Percentiles rank a stretch among this genome's conserved stretches.
Evolutionary conservation across 2,329 filamentous ascomycete species (phyloP).

Genomic region (Ascosphaera apis): DNA sequence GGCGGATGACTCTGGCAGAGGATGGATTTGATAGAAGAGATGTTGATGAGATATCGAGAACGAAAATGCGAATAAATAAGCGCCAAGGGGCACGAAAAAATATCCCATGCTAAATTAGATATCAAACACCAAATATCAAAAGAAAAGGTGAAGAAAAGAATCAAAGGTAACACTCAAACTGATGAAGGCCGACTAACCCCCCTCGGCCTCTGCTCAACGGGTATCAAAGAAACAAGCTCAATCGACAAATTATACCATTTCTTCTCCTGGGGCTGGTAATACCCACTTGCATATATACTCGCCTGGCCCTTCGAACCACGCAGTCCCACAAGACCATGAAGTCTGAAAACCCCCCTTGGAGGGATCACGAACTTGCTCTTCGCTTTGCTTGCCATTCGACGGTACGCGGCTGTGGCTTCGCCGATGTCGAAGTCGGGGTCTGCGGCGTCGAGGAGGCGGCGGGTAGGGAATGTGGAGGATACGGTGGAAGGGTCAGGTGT

Average conservation of each 20-base stretch:
- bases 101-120: no score
- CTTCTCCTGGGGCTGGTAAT: not conserved
- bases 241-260: slow-evolving; percentile 1
- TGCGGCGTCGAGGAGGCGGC: not conserved
- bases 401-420: not conserved
- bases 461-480: not conserved
- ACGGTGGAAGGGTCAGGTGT: not conserved
- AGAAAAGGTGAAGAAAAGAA: no score
- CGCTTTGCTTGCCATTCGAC: not conserved
- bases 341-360: not conserved
- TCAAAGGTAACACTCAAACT: no score
- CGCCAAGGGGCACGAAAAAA: no score
- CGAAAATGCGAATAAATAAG: no score
- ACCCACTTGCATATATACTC: not conserved
- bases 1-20: no score
- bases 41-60: no score
- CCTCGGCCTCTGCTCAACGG: slow-evolving; percentile 1
- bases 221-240: not conserved
- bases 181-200: not conserved
- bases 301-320: not conserved
- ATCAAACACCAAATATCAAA: no score
- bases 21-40: no score
- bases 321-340: not conserved
- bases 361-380: slow-evolving; percentile 1
- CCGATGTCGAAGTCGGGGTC: not conserved